phyloP scores from a whole-genome alignment of 306 rosid genomes.

The Rosa chinensis region DNA sequence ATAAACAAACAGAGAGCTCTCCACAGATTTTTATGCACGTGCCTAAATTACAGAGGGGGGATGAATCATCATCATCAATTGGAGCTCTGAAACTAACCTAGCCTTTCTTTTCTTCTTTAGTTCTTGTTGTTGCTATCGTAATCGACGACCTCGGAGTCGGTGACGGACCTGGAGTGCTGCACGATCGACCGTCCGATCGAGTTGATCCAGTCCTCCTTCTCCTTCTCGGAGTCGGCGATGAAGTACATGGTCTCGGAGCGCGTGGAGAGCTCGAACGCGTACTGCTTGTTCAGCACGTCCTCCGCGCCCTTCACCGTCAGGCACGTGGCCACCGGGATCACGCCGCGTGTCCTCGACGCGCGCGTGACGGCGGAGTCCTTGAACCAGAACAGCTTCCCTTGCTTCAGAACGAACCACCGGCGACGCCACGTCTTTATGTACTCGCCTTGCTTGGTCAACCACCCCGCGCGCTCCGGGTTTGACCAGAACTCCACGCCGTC shows the following conservation, averaged over 20 bases:
- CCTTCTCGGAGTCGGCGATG: conserved; percentile 61
- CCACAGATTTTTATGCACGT: conserved; percentile 17
- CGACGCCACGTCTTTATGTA: conserved; percentile 44
- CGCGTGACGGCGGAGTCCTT: conserved; percentile 27
- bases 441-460: conserved; percentile 43
- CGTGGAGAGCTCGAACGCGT: conserved; percentile 52
- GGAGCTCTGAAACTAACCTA: conserved; percentile 15
- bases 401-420: conserved; percentile 45
- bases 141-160: conserved; percentile 66
- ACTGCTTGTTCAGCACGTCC: conserved; percentile 47
- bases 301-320: conserved; percentile 61
- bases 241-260: conserved; percentile 59
- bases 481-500: conserved; percentile 37
- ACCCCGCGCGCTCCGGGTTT: conserved; percentile 36
- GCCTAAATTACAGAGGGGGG: neutral
- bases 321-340: conserved; percentile 47
- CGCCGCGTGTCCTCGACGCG: conserved; percentile 27
- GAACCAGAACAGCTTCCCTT: conserved; percentile 45
- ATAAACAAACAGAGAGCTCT: conserved; percentile 7
- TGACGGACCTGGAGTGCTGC: conserved; percentile 67
- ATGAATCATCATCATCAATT: neutral
- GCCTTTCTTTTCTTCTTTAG: conserved; percentile 21
- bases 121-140: conserved; percentile 50
- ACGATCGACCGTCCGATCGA: conserved; percentile 66
- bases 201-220: conserved; percentile 71